These are phyloP conservation scores for Cladophialophora chaetospira DNA, from an alignment of 2,329 filamentous ascomycete species.

Conservation along the genomic window DNA sequence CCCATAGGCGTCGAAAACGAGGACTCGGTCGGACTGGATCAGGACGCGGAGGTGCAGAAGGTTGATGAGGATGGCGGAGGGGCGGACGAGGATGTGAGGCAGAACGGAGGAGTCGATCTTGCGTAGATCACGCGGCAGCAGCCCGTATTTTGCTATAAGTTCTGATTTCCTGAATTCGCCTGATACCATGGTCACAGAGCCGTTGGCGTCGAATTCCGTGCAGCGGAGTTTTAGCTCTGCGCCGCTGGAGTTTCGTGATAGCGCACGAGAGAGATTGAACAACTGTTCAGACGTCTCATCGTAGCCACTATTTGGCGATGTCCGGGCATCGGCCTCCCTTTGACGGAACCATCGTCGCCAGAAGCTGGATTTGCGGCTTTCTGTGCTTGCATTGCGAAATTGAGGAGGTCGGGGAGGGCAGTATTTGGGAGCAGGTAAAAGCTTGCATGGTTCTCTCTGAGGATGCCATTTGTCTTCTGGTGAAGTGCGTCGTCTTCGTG, in stretches of 20 bases:
- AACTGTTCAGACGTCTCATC: slow-evolving; percentile 59
- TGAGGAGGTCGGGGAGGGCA: slow-evolving; percentile 22
- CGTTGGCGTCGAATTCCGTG: slow-evolving; percentile 91
- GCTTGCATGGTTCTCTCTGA: slow-evolving; percentile 27
- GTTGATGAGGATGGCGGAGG: slow-evolving; percentile 91
- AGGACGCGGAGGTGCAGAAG: slow-evolving; percentile 93
- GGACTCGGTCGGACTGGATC: slow-evolving; percentile 90
- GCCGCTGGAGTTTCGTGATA: slow-evolving; percentile 60
- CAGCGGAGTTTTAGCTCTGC: slow-evolving; percentile 81
- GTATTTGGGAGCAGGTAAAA: slow-evolving; percentile 26
- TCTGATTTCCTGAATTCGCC: slow-evolving; percentile 98
- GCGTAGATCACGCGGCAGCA: slow-evolving; percentile 86
- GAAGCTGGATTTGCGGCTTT: slow-evolving; percentile 26
- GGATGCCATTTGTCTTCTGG: slow-evolving; percentile 28
- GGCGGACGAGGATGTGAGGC: slow-evolving; percentile 91
- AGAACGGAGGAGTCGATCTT: slow-evolving; percentile 97
- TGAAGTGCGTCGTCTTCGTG: slow-evolving; percentile 9
- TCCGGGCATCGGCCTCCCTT: slow-evolving; percentile 14
- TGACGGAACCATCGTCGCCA: slow-evolving; percentile 27
- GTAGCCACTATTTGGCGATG: slow-evolving; percentile 14
- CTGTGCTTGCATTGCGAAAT: slow-evolving; percentile 26
- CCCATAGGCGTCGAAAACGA: slow-evolving; percentile 95
- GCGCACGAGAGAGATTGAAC: slow-evolving; percentile 69
- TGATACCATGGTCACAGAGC: slow-evolving; percentile 87
- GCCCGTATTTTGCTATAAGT: slow-evolving; percentile 81